Evolutionary conservation across 1,139 yeast species (phyloP), one percentile per base, ranked within the genome.

Genomic region (Saccharomyces hybrid): DNA sequence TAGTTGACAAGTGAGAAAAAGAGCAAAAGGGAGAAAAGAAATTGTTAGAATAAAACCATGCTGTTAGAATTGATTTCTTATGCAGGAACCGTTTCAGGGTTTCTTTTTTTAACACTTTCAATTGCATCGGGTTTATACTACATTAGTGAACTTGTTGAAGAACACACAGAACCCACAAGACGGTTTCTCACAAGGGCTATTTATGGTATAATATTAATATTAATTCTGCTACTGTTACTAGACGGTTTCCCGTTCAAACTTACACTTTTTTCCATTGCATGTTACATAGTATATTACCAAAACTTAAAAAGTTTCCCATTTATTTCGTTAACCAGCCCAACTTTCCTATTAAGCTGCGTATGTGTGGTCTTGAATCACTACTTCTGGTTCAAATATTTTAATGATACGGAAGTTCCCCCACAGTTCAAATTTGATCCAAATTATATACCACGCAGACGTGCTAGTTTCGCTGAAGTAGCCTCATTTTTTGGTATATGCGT

Each of bases 401-500:
- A 84, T 61, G 86, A 89, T 14, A 53, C 53, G 13, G 66, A 73
- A 28, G 76, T 80, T 8, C 77, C 83, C 8, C 75, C 79, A 46
- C 73, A 71, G 51, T 64, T 83, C 56, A 72, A 87, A 56, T 73
- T 82, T 57, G 76, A 75, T 58, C 81, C 84, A 0, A 79, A 77
- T 53, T 85, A 83, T 63, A 73, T 71, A 25, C 82, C 88, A 29
- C 87, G 86, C n/a, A 79, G 80, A 52, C 80, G 88, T 56, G 95
- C 96, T 0, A 76, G 86, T 6, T 93, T 93, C 66, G 76, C 90
- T 1, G 96, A 95, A 67, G 88, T 93, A 2, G 88, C 97, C 28
- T 86, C 97, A 4, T 93, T 93, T 70, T 90, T 95, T 66, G 99
- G 97, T 1, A 74, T 93, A 47, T 85, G 95, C 63, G 85, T 93